A percentile compares a stretch with the other conserved stretches of the same genome.
Conservation (phyloP, 108 stramenopile species). For the Conticribra guillardii region DNA sequence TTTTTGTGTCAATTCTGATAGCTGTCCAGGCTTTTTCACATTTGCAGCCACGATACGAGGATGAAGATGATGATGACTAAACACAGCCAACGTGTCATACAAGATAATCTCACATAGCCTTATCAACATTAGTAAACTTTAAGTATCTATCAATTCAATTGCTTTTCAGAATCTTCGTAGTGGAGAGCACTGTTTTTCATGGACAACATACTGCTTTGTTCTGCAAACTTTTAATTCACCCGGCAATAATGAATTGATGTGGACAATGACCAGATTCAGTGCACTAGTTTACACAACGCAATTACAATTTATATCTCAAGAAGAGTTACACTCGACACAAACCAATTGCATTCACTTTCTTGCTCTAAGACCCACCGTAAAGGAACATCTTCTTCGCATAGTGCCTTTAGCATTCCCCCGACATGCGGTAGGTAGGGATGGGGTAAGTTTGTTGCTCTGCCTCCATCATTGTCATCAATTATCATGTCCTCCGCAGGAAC, state of each 20-base stretch:
- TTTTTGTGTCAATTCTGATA: conserved; percentile 20
- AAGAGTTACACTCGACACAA: conserved; percentile 43
- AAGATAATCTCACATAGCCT: too few relatives aligned
- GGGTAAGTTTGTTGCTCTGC: background rate
- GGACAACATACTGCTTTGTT: too few relatives aligned
- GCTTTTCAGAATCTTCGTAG: too few relatives aligned
- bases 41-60: conserved; percentile 40
- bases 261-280: too few relatives aligned
- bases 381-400: conserved; percentile 34
- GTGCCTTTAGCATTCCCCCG: conserved; percentile 25
- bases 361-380: conserved; percentile 49
- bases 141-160: too few relatives aligned
- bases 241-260: too few relatives aligned
- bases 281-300: too few relatives aligned
- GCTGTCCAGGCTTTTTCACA: conserved; percentile 14
- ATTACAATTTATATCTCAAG: conserved; percentile 43
- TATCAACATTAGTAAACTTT: too few relatives aligned
- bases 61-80: conserved; percentile 41
- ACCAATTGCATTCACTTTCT: conserved; percentile 46
- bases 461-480: conserved; percentile 4
- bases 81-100: background rate
- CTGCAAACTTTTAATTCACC: too few relatives aligned
- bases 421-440: conserved; percentile 43
- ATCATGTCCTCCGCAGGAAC: conserved; percentile 45
- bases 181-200: too few relatives aligned